Percentiles rank a stretch among this genome's conserved stretches.
phyloP scores from a whole-genome alignment of 805 yeast species.

The Grigorovia jiainica region DNA sequence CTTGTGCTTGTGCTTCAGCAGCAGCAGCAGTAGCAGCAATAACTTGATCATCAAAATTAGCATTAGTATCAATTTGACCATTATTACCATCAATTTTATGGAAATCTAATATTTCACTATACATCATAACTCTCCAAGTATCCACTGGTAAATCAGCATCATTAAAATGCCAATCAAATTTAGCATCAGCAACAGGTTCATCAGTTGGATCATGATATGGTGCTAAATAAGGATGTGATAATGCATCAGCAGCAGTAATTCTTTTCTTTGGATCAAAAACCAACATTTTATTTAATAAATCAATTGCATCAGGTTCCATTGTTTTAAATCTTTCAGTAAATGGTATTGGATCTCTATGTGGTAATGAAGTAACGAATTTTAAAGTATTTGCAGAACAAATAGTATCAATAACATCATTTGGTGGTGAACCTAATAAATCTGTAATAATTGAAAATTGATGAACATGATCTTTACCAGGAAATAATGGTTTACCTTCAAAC shows the following conservation, averaged over 20 bases:
- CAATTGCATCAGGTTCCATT: conserved; percentile 80
- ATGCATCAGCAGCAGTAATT: conserved; percentile 83
- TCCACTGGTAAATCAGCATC: conserved; percentile 84
- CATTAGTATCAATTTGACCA: conserved; percentile 27
- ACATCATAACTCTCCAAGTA: conserved; percentile 99
- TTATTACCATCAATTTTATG: conserved; percentile 67
- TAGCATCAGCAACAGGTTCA: conserved; percentile 85
- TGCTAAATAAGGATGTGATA: conserved; percentile 82
- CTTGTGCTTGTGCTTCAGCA: conserved; percentile 27
- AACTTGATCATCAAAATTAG: conserved; percentile 30
- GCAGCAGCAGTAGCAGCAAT: conserved; percentile 32
- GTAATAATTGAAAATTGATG: conserved; percentile 97
- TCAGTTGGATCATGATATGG: conserved; percentile 97
- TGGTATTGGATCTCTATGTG: conserved; percentile 87
- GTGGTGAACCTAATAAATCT: conserved; percentile 92
- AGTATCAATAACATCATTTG: conserved; percentile 89
- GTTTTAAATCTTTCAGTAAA: conserved; percentile 57
- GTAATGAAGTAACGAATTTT: conserved; percentile 87
- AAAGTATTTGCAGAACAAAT: conserved; percentile 93
- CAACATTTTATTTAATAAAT: conserved; percentile 78
- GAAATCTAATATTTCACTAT: conserved; percentile 90
- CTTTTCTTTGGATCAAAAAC: conserved; percentile 93
- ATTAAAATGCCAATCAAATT: conserved; percentile 94
- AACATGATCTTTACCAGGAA: conserved; percentile 97
- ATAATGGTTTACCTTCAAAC: conserved; percentile 93